These are phyloP conservation scores for Tylopilus cervinicoccineus DNA, from an alignment of 768 basidiomycete genomes.

Conservation along the genomic window DNA sequence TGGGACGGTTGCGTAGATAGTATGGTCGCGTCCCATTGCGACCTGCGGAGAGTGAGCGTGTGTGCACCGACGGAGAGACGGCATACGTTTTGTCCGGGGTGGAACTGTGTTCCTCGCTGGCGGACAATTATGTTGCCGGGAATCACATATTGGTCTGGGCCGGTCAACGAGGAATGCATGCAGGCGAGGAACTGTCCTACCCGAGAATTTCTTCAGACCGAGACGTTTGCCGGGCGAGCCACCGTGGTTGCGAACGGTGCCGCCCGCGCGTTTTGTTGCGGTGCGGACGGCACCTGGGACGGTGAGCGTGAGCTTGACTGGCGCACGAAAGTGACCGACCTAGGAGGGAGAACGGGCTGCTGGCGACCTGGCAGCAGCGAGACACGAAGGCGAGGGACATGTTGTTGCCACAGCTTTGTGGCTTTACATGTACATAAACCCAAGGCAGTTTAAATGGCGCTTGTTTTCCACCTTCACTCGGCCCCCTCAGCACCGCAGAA, in stretches of 20 bases:
- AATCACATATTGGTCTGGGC: slow-evolving; percentile 80
- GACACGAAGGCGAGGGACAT: slow-evolving; percentile 36
- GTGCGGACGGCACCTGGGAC: slow-evolving; percentile 71
- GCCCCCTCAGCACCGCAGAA: slow-evolving; percentile 34
- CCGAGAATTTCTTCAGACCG: slow-evolving; percentile 95
- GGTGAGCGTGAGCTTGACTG: slow-evolving; percentile 2
- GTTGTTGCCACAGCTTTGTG: slow-evolving; percentile 7
- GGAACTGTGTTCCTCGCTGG: slow-evolving; percentile 90
- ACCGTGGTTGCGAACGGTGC: slow-evolving; percentile 89
- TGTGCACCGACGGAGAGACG: not conserved
- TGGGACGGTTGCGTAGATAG: slow-evolving; percentile 84
- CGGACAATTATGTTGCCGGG: slow-evolving; percentile 96
- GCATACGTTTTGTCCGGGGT: slow-evolving; percentile 89
- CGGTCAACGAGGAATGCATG: slow-evolving; percentile 6
- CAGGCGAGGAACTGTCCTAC: slow-evolving; percentile 38
- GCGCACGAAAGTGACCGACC: slow-evolving; percentile 19
- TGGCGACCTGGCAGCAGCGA: slow-evolving; percentile 36
- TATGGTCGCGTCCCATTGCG: slow-evolving; percentile 90
- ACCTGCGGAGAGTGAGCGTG: slow-evolving; percentile 48
- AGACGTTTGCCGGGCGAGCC: slow-evolving; percentile 91
- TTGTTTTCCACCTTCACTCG: not conserved
- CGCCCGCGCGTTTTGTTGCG: slow-evolving; percentile 95
- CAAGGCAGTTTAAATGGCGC: not conserved
- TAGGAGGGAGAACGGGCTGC: slow-evolving; percentile 48
- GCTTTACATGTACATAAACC: slow-evolving; percentile 6